Percentiles rank a stretch among this genome's conserved stretches.
These are phyloP conservation scores for Ustilago hordei DNA, from an alignment of 1,284 basidiomycete genomes.

Conservation along the genomic window DNA sequence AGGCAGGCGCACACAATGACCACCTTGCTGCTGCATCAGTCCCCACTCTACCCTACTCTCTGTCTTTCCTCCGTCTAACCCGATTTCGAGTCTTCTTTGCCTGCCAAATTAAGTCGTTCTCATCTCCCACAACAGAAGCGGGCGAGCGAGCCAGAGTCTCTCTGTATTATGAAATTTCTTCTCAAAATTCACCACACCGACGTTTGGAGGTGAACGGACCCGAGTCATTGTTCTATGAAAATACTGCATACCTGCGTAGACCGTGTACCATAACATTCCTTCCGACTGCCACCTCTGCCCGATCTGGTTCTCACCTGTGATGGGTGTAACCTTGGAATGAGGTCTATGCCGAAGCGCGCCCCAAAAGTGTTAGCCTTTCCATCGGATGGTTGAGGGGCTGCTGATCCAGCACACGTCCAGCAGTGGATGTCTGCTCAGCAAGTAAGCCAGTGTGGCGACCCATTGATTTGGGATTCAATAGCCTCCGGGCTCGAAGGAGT, in stretches of 20 bases:
- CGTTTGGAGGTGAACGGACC: neutral
- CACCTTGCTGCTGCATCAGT: neutral
- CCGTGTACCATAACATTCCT: neutral
- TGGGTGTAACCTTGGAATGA: conserved; percentile 56
- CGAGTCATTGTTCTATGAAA: conserved; percentile 22
- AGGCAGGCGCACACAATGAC: neutral
- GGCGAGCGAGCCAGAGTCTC: neutral
- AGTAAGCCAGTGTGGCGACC: conserved; percentile 52
- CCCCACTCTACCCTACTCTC: neutral
- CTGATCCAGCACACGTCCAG: conserved; percentile 46
- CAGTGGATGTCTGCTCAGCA: conserved; percentile 54
- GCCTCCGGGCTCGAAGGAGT: conserved; percentile 58
- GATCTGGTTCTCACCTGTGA: conserved; percentile 31
- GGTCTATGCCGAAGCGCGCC: conserved; percentile 55
- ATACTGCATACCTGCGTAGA: conserved; percentile 10
- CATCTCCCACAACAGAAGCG: neutral
- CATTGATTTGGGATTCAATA: conserved; percentile 41
- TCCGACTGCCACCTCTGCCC: neutral
- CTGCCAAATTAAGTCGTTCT: neutral
- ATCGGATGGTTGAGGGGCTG: conserved; percentile 56
- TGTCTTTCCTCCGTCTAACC: neutral
- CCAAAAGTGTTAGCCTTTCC: conserved; percentile 55
- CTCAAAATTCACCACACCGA: conserved; percentile 1
- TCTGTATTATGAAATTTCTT: conserved; percentile 27
- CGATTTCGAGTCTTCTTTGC: conserved; percentile 5